phyloP scores from a whole-genome alignment of 2,329 filamentous ascomycete genomes.

The Ascochyta clinopodiicola region DNA sequence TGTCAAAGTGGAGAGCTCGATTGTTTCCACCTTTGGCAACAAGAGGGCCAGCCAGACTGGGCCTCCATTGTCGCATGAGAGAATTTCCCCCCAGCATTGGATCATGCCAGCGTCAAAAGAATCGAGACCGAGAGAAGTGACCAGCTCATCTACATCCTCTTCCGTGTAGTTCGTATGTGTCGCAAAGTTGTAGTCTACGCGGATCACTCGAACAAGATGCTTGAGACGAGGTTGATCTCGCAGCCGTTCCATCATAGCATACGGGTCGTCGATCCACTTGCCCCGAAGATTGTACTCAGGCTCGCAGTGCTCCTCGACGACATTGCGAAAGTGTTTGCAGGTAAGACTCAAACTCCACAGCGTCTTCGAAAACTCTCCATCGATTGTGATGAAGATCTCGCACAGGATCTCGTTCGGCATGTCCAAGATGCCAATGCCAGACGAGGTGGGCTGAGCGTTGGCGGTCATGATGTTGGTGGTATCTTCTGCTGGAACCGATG shows the following conservation, averaged over 20 bases:
- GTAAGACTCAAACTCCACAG: background rate
- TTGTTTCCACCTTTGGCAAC: too few relatives aligned
- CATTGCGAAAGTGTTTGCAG: background rate
- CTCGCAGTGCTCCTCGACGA: conserved; percentile 2
- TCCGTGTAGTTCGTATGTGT: background rate
- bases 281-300: conserved; percentile 6
- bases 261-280: background rate
- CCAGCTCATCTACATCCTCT: background rate
- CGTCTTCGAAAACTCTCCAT: background rate
- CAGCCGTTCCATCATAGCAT: background rate
- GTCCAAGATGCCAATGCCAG: background rate
- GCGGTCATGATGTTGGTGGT: background rate
- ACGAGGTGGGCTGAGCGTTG: background rate
- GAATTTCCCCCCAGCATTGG: too few relatives aligned
- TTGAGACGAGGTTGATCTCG: background rate
- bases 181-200: background rate
- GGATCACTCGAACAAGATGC: background rate
- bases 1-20: too few relatives aligned
- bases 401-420: conserved; percentile 7
- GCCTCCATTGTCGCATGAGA: background rate
- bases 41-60: background rate
- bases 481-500: background rate
- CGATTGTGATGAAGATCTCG: background rate
- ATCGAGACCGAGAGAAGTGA: background rate
- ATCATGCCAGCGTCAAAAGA: background rate